Evolutionary conservation across 1,139 yeast genomes (phyloP).

Genomic region (Saccharomyces hybrid): DNA sequence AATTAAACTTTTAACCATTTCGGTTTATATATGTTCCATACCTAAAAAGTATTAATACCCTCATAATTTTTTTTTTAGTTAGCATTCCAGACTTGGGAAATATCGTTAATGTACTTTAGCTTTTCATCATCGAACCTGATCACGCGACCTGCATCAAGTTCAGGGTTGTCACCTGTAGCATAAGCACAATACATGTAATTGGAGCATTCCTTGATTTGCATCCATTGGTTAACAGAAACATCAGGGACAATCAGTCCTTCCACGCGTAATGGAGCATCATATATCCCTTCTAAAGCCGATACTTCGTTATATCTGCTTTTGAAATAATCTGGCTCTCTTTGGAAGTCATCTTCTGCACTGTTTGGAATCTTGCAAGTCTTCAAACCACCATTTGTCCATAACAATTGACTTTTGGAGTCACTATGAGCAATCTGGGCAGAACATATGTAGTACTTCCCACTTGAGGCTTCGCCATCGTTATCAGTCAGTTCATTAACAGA

Average conservation of each 20-base stretch:
- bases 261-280: slow-evolving; percentile 22
- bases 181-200: slow-evolving; percentile 30
- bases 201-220: slow-evolving; percentile 26
- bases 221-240: slow-evolving; percentile 20
- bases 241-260: slow-evolving; percentile 31
- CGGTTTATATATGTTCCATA: not conserved
- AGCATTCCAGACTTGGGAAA: slow-evolving; percentile 24
- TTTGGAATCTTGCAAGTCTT: slow-evolving; percentile 48
- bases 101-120: slow-evolving; percentile 5
- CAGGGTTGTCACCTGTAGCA: slow-evolving; percentile 8
- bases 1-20: too few relatives aligned
- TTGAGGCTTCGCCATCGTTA: not conserved
- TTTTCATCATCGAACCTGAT: slow-evolving; percentile 13
- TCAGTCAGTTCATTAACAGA: slow-evolving; percentile 4
- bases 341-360: slow-evolving; percentile 32
- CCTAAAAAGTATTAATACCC: not conserved
- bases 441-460: not conserved
- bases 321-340: slow-evolving; percentile 29
- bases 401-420: slow-evolving; percentile 37
- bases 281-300: slow-evolving; percentile 30
- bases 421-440: slow-evolving; percentile 67
- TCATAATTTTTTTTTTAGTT: not conserved
- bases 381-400: slow-evolving; percentile 69
- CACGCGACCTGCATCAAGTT: slow-evolving; percentile 12
- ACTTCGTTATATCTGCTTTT: slow-evolving; percentile 31